These are phyloP conservation scores for Tuber borchii DNA, from an alignment of 495 filamentous ascomycete species.

Conservation along the genomic window DNA sequence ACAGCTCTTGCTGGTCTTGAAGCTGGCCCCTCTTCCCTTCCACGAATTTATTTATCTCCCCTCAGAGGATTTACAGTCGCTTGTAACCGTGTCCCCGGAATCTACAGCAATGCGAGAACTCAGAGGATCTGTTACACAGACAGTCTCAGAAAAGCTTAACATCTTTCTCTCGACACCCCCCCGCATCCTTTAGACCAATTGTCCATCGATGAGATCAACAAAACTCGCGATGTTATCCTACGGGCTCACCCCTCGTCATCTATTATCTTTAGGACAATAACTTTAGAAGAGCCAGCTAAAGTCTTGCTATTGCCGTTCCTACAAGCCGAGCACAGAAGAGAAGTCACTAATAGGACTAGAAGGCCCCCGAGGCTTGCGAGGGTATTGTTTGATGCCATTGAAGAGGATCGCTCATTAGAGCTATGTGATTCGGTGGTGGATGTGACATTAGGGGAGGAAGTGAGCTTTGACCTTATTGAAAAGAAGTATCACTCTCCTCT, in stretches of 20 bases:
- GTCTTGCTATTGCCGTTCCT: constrained; percentile 46
- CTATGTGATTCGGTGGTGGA: constrained; percentile 62
- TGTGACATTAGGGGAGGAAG: constrained; percentile 47
- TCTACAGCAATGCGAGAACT: constrained; percentile 27
- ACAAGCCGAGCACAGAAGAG: constrained; percentile 39
- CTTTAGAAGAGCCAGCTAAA: constrained; percentile 54
- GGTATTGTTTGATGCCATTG: constrained; percentile 61
- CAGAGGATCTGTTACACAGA: constrained; percentile 35
- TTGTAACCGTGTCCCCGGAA: constrained; percentile 22
- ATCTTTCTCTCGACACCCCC: constrained; percentile 21
- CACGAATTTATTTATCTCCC: constrained; percentile 16
- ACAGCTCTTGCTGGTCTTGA: constrained; percentile 16
- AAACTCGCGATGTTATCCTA: constrained; percentile 34
- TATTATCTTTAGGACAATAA: constrained; percentile 50
- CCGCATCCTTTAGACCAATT: constrained; percentile 43
- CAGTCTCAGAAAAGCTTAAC: constrained; percentile 34
- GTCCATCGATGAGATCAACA: constrained; percentile 37
- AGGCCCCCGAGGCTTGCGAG: constrained; percentile 56
- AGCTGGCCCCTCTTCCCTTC: constrained; percentile 5
- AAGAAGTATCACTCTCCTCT: constrained; percentile 57
- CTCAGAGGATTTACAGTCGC: constrained; percentile 8
- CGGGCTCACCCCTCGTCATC: constrained; percentile 21
- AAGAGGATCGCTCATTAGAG: constrained; percentile 51
- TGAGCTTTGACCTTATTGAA: constrained; percentile 52
- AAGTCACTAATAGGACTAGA: constrained; percentile 34